Conservation (phyloP, 306 rosid genomes). For the Herpetospermum pedunculosum region DNA sequence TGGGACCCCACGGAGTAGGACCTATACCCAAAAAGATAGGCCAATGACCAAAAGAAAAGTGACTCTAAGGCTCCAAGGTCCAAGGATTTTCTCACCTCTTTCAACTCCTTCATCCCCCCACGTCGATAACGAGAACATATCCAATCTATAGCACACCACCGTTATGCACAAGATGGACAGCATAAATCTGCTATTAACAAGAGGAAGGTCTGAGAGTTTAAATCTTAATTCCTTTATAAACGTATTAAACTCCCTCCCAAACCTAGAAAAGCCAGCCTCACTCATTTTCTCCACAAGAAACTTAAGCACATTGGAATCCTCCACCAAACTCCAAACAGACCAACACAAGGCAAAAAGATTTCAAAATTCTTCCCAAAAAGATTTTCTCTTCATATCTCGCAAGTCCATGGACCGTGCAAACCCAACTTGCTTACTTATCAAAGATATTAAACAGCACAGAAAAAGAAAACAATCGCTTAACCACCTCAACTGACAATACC, state of each 20-base stretch:
- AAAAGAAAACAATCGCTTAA: neutral
- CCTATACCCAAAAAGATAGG: neutral
- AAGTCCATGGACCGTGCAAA: too few species aligned
- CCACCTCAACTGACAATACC: neutral
- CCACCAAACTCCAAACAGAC: neutral
- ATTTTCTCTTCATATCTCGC: neutral
- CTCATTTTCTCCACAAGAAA: neutral
- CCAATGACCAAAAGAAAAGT: neutral
- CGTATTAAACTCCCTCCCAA: neutral
- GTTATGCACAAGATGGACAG: neutral
- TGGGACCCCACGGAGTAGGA: neutral
- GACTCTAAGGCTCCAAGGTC: neutral
- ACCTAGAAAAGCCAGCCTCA: too few species aligned
- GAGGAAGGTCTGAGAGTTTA: neutral
- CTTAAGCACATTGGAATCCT: neutral
- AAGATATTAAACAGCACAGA: too few species aligned
- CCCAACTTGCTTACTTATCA: neutral
- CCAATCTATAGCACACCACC: neutral
- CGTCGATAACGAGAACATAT: too few species aligned
- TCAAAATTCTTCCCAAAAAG: neutral
- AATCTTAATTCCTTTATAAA: neutral
- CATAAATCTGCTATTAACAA: neutral
- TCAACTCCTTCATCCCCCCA: neutral
- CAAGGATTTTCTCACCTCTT: neutral
- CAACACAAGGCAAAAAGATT: neutral